phyloP scores from a whole-genome alignment of 1,284 basidiomycete genomes.

The Ustilago curta region DNA sequence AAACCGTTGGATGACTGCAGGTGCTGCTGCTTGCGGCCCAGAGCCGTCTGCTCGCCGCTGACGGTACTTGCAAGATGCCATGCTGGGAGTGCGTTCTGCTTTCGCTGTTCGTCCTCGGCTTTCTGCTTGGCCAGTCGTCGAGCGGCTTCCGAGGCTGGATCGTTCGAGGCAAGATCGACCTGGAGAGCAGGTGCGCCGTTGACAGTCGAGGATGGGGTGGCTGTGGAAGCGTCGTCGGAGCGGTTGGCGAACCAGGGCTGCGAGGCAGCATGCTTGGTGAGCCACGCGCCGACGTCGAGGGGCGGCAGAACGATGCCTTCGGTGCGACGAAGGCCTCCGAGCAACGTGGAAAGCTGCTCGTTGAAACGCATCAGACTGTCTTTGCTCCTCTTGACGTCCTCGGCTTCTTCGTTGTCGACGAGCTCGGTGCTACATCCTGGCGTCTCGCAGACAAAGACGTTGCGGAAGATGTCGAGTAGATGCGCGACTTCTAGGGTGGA shows the following conservation, averaged over 20 bases:
- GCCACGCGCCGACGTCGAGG: constrained; percentile 77
- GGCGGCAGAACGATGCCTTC: constrained; percentile 79
- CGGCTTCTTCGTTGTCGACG: constrained; percentile 89
- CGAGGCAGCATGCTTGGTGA: constrained; percentile 58
- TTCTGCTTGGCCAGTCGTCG: constrained; percentile 70
- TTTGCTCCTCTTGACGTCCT: constrained; percentile 83
- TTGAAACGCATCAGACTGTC: constrained; percentile 97
- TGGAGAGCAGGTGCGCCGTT: constrained; percentile 48
- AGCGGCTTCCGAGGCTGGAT: constrained; percentile 64
- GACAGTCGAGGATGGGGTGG: constrained; percentile 34
- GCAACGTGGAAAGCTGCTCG: constrained; percentile 85
- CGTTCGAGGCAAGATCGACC: constrained; percentile 63
- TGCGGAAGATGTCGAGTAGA: constrained; percentile 76
- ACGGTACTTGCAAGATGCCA: constrained; percentile 97
- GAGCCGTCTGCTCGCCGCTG: constrained; percentile 86
- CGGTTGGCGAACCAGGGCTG: constrained; percentile 54
- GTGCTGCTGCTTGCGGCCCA: constrained; percentile 73
- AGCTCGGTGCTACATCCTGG: constrained; percentile 76
- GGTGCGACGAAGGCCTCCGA: constrained; percentile 86
- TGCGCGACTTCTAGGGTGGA: constrained; percentile 86
- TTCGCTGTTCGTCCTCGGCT: constrained; percentile 70
- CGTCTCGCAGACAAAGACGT: constrained; percentile 65
- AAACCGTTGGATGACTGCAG: constrained; percentile 33
- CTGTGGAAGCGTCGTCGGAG: constrained; percentile 23
- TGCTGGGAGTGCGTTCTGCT: constrained; percentile 88